Conservation (phyloP, 1,284 basidiomycete genomes). For the Xerocomus cyaneibrunnescens region DNA sequence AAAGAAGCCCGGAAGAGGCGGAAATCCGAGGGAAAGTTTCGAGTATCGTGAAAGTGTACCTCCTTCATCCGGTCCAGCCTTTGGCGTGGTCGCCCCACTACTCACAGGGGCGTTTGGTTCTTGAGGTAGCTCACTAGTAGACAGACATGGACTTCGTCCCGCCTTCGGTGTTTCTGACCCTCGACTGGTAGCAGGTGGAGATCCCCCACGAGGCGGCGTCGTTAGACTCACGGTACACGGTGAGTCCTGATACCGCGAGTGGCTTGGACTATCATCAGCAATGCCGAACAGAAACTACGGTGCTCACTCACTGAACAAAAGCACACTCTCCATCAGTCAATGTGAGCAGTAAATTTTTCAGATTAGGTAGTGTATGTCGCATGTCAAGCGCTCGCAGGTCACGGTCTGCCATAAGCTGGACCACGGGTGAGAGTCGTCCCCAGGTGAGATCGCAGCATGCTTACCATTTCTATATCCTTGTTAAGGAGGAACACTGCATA, state of each 20-base stretch:
- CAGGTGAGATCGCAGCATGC: conserved; percentile 24
- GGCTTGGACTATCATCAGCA: conserved; percentile 25
- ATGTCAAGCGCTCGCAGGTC: conserved; percentile 88
- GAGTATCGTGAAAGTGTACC: conserved; percentile 39
- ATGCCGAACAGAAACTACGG: background rate
- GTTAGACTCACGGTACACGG: conserved; percentile 25
- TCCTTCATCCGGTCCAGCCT: conserved; percentile 31
- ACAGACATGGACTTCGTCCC: conserved; percentile 33
- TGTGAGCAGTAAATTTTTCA: conserved; percentile 91
- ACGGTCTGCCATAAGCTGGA: conserved; percentile 85
- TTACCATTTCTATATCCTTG: conserved; percentile 94
- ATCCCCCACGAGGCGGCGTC: conserved; percentile 26
- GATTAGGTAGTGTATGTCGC: conserved; percentile 94
- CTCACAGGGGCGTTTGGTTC: conserved; percentile 43
- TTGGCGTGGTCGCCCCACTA: conserved; percentile 58
- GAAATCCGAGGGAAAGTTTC: conserved; percentile 53
- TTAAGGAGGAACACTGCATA: conserved; percentile 97
- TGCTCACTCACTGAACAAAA: conserved; percentile 44
- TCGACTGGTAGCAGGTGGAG: conserved; percentile 19
- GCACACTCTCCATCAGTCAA: conserved; percentile 67
- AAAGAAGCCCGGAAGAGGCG: conserved; percentile 63
- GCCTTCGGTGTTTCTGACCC: conserved; percentile 34
- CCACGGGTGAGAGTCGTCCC: conserved; percentile 12
- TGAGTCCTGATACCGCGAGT: conserved; percentile 23
- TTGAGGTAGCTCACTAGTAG: conserved; percentile 27